A percentile compares a stretch with the other conserved stretches of the same genome.
Conservation (phyloP, 108 stramenopile species). For the Schizochytrium sp. region DNA sequence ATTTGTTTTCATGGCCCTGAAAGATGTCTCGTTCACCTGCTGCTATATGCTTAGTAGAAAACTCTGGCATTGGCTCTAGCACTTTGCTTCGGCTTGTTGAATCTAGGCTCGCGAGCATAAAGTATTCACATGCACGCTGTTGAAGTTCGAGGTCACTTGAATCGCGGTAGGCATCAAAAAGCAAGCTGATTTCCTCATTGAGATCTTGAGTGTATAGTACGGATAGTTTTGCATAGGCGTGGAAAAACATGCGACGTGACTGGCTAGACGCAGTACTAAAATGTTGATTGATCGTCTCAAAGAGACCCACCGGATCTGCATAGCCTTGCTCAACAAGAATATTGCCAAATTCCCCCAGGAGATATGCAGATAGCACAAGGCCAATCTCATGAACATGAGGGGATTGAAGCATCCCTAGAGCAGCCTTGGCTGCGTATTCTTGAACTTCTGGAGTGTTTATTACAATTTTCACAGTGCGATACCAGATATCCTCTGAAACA, state of each 20-base stretch:
- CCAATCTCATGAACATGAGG: conserved; percentile 89
- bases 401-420: conserved; percentile 86
- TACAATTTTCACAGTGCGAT: conserved; percentile 97
- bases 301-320: conserved; percentile 89
- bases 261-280: conserved; percentile 82
- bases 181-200: conserved; percentile 85
- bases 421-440: conserved; percentile 90
- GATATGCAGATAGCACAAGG: conserved; percentile 90
- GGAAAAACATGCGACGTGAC: conserved; percentile 87
- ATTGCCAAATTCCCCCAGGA: conserved; percentile 97
- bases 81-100: conserved; percentile 88
- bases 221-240: conserved; percentile 92
- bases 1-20: not conserved
- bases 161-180: conserved; percentile 86
- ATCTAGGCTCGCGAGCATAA: conserved; percentile 85
- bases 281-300: conserved; percentile 93
- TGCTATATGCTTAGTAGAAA: conserved; percentile 85
- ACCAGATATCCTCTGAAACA: conserved; percentile 96
- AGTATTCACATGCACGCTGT: conserved; percentile 90
- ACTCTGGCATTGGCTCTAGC: conserved; percentile 93
- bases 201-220: conserved; percentile 91
- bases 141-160: conserved; percentile 91
- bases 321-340: conserved; percentile 90
- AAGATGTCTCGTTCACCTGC: not conserved
- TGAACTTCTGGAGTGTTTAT: conserved; percentile 94